Evolutionary conservation across 352 stramenopile genomes (phyloP).

Genomic region (Blastocystis sp.): DNA sequence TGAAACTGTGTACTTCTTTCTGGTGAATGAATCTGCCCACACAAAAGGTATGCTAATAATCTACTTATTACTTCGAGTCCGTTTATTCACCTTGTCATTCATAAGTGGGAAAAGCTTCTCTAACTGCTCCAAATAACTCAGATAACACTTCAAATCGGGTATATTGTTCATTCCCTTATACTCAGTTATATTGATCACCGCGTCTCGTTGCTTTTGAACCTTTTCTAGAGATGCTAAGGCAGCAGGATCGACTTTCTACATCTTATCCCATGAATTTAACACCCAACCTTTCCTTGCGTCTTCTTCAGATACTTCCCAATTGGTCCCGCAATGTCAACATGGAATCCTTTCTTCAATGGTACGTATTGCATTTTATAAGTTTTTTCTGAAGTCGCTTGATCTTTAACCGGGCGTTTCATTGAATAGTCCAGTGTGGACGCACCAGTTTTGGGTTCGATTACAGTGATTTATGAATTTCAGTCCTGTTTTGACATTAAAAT

Average conservation of each 20-base stretch:
- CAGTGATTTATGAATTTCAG: neutral
- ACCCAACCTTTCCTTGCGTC: neutral
- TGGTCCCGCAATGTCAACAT: slow-evolving; percentile 9
- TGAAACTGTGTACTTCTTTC: neutral
- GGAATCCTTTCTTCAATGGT: slow-evolving; percentile 13
- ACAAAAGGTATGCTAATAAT: neutral
- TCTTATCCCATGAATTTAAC: neutral
- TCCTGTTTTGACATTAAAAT: neutral
- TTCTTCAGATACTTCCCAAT: slow-evolving; percentile 47
- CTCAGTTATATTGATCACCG: neutral
- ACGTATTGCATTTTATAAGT: slow-evolving; percentile 38
- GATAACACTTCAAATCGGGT: slow-evolving; percentile 51
- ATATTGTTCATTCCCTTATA: slow-evolving; percentile 26
- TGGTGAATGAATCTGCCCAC: slow-evolving; percentile 8
- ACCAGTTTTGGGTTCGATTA: neutral
- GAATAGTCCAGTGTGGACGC: neutral
- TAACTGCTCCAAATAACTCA: slow-evolving; percentile 33
- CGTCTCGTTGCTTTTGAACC: slow-evolving; percentile 23
- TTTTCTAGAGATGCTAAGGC: slow-evolving; percentile 32
- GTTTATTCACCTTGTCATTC: neutral
- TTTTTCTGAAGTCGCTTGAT: neutral
- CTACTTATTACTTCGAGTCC: neutral
- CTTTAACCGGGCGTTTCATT: slow-evolving; percentile 28
- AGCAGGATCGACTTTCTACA: neutral
- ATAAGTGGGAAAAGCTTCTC: slow-evolving; percentile 29